Base-by-base conservation (phyloP, 345 rosid genomes). In the Gossypium australe region DNA sequence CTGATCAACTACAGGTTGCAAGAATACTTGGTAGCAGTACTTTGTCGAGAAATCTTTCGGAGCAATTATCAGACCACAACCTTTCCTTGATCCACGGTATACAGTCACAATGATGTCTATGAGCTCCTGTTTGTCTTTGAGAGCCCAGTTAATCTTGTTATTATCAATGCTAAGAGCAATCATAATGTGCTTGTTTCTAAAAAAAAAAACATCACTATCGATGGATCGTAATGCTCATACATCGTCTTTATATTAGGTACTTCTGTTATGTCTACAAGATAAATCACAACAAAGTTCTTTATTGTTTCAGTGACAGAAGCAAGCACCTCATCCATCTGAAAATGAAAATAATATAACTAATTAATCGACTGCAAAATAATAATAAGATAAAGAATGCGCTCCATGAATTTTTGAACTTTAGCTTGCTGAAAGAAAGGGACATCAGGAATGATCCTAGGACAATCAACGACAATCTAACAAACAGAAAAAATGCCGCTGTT, bases 61-160 rank as follows among this genome's bases (percentile, higher is more conserved):
- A 75, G 99, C 97, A 83, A 90, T 94, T 67, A 94, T 98, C 16
- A 94, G 83, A 79, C 99, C 96, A 65, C 98, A 97, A 16, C 99
- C 97, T 52, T 92, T 94, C 79, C 97, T 86, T 14, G 98, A 98
- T 17, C 99, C 98, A 1, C 98, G 94, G 68, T 89, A 94, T 7
- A 91, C 93, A 0, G 98, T 94, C 78, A 93, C 98, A 16, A 91
- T 80, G 67, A 94, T 91, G 80, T 92, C 98, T 4, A 94, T 87
- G 81, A 94, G 93, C 85, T 94, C 98, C 71, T 93, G 98, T 86
- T 94, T 94, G 84, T 94, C 98, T 90, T 94, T 91, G 66, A 94
- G 89, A 79, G 97, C 97, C 97, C 97, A 94, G 75, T 93, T 93
- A 76, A 94, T 94, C 89, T 94, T 91, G 90, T 91, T 94, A 85